Base-by-base conservation (phyloP, 495 filamentous ascomycete genomes). In the Pseudotulostoma volvatum region DNA sequence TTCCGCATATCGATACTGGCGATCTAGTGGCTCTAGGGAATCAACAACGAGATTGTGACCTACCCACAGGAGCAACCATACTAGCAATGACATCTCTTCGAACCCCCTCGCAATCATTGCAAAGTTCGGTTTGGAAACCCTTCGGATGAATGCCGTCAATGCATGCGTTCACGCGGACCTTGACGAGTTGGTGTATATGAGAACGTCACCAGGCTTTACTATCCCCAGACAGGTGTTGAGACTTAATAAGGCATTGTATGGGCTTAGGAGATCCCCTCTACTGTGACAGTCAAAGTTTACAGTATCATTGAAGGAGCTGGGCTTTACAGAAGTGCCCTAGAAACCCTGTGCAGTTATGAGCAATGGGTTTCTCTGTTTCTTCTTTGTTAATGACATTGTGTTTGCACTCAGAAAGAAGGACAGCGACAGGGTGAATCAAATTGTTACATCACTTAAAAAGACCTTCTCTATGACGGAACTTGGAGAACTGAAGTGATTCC, bases 1-100 rank as follows among this genome's bases (percentile, higher is more conserved):
- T n/a, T n/a, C n/a, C n/a, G n/a, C n/a, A n/a, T n/a, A n/a, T n/a
- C n/a, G n/a, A n/a, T n/a, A n/a, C n/a, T n/a, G n/a, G n/a, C n/a
- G n/a, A n/a, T n/a, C n/a, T 58, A 4, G 50, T 40, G 18, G 51
- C 52, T 2, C 38, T 44, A 42, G 48, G 53, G 20, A 47, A 58
- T 38, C 41, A 52, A 8, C 39, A 56, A 33, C 45, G 35, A 9
- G 31, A 34, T 19, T 11, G 25, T 17, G 15, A 37, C 25, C 19
- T 39, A 3, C 31, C 47, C 15, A 47, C 37, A 14, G 46, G 46
- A 18, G 42, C 50, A 3, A 39, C 42, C 15, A 53, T 49, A 9
- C 35, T 53, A 5, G 48, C 52, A 28, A 36, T 33, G 3, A 32
- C 47, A 5, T 48, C 42, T 13, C 46, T 51, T 32, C 33, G 45